Evolutionary conservation across 306 rosid species (phyloP).

Genomic region (Lagenaria siceraria): DNA sequence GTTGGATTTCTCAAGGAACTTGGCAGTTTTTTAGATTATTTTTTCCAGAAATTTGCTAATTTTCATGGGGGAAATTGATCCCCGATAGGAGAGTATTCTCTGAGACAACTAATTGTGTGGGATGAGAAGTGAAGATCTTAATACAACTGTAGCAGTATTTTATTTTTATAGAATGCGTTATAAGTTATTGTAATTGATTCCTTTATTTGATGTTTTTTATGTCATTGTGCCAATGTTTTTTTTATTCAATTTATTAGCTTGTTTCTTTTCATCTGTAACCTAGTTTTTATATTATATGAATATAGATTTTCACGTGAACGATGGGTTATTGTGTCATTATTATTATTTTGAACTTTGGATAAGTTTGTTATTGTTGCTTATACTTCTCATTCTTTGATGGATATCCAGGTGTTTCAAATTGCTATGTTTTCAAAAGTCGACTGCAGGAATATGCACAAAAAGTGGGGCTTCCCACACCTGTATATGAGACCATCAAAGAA

Average conservation of each 20-base stretch:
- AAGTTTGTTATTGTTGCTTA: not conserved
- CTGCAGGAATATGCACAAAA: constrained; percentile 93
- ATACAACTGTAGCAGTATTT: not conserved
- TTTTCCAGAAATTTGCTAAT: not conserved
- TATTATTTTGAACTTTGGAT: not conserved
- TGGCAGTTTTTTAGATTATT: not conserved
- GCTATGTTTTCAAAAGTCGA: constrained; percentile 85
- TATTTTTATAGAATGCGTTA: not conserved
- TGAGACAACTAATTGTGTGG: not conserved
- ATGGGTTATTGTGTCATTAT: not conserved
- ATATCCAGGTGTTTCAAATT: constrained; percentile 66
- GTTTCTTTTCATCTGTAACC: not conserved
- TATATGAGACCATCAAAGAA: constrained; percentile 79
- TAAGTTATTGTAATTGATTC: not conserved
- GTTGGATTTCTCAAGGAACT: not conserved
- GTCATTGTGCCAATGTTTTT: not conserved
- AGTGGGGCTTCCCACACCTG: constrained; percentile 65
- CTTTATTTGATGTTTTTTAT: not conserved
- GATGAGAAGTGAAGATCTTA: not conserved
- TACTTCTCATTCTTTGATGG: constrained; percentile 1
- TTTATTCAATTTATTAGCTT: not conserved
- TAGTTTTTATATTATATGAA: not conserved
- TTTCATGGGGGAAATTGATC: not conserved
- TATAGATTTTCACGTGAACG: not conserved
- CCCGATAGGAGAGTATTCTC: not conserved